phyloP scores from a whole-genome alignment of 2,329 filamentous ascomycete species.

The Dactylellina parvicollis region DNA sequence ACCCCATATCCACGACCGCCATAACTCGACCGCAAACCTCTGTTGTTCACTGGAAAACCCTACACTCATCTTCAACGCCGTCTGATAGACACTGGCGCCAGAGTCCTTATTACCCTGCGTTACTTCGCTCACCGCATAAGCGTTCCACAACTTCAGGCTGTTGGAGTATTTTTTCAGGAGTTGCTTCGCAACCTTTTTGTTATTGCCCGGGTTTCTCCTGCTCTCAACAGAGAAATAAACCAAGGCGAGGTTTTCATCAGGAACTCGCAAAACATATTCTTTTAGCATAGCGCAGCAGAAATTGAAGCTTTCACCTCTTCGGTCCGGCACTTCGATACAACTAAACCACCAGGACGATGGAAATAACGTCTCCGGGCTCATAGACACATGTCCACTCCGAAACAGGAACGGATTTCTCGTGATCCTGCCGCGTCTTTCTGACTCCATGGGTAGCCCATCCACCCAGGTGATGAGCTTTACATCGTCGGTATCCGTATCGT shows the following conservation, averaged over 20 bases:
- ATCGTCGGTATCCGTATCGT: conserved; percentile 24
- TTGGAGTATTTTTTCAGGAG: conserved; percentile 75
- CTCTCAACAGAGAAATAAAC: conserved; percentile 65
- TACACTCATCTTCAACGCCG: conserved; percentile 71
- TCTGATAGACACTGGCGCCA: conserved; percentile 73
- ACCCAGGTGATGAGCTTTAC: conserved; percentile 53
- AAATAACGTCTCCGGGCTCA: conserved; percentile 69
- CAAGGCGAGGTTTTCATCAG: conserved; percentile 69
- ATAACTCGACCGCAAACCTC: conserved; percentile 64
- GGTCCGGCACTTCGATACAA: conserved; percentile 60
- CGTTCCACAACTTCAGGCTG: conserved; percentile 77
- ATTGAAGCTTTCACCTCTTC: background rate
- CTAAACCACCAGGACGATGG: conserved; percentile 65
- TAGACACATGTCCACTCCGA: conserved; percentile 60
- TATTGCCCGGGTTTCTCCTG: conserved; percentile 59
- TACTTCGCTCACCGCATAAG: conserved; percentile 78
- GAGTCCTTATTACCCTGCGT: conserved; percentile 68
- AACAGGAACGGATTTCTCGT: conserved; percentile 59
- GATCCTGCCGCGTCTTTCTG: conserved; percentile 54
- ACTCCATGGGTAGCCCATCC: conserved; percentile 56
- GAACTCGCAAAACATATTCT: conserved; percentile 56
- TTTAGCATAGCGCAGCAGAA: conserved; percentile 40
- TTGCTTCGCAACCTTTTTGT: conserved; percentile 76
- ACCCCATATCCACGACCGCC: conserved; percentile 74
- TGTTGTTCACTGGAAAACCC: conserved; percentile 60